Conservation (phyloP, 2,329 filamentous ascomycete species). For the Cordyceps tenuipes region DNA sequence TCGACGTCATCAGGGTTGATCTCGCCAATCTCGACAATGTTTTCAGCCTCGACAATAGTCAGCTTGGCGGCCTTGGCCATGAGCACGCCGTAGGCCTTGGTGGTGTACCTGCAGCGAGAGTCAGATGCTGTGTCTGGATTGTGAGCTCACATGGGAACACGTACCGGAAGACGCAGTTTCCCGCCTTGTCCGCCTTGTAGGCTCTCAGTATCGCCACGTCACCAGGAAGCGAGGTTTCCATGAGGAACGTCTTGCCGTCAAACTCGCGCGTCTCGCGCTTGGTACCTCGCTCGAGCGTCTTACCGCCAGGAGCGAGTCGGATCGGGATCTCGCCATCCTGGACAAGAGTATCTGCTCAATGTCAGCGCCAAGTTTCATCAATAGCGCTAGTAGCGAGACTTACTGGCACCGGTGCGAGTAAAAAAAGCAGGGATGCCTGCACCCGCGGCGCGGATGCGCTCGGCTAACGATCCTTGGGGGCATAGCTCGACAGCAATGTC, state of each 20-base stretch:
- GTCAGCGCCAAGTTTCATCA: conserved; percentile 8
- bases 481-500: conserved; percentile 68
- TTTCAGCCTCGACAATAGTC: conserved; percentile 77
- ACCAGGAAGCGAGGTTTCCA: conserved; percentile 68
- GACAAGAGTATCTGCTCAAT: conserved; percentile 47
- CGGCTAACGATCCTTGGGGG: conserved; percentile 66
- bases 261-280: conserved; percentile 66
- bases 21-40: conserved; percentile 67
- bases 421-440: conserved; percentile 76
- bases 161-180: conserved; percentile 71
- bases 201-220: conserved; percentile 73
- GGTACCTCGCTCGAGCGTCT: conserved; percentile 54
- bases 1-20: conserved; percentile 69
- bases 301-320: conserved; percentile 49
- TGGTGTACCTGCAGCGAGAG: conserved; percentile 47
- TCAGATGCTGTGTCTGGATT: background rate
- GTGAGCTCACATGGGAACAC: background rate
- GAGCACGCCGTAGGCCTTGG: conserved; percentile 64
- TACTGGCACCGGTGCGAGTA: conserved; percentile 63
- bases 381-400: conserved; percentile 19
- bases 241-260: conserved; percentile 62
- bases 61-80: conserved; percentile 75
- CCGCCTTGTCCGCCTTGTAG: conserved; percentile 66
- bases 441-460: conserved; percentile 63
- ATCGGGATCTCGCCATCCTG: conserved; percentile 62